Evolutionary conservation across 768 basidiomycete genomes (phyloP).

Genomic region (Phallus indusiatus): DNA sequence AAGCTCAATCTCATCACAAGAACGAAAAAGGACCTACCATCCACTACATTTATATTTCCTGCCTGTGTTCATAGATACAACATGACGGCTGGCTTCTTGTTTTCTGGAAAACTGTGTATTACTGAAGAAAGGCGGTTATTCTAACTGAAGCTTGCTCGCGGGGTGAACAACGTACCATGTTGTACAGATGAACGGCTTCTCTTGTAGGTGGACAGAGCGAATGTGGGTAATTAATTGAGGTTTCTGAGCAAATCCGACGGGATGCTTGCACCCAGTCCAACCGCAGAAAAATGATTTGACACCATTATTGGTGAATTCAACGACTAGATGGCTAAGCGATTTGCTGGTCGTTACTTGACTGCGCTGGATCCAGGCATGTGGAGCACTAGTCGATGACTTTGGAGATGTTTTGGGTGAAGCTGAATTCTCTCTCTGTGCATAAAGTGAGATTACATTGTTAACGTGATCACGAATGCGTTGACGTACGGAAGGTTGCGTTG

Average conservation of each 20-base stretch:
- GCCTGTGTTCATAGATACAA: constrained; percentile 6
- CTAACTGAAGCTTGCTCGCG: neutral
- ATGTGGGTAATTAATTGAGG: constrained; percentile 8
- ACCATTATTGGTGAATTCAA: constrained; percentile 4
- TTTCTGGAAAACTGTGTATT: constrained; percentile 6
- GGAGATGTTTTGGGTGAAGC: neutral
- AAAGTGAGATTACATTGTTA: neutral
- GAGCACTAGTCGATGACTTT: neutral
- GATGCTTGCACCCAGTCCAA: constrained; percentile 5
- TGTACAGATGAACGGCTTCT: constrained; percentile 7
- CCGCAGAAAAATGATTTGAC: constrained; percentile 9
- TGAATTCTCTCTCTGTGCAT: neutral
- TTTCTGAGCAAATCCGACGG: constrained; percentile 5
- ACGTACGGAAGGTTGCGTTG: neutral
- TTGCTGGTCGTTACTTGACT: constrained; percentile 5
- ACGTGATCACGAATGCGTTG: too few relatives aligned
- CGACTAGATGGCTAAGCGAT: constrained; percentile 5
- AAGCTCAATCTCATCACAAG: neutral
- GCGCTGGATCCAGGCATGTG: constrained; percentile 4
- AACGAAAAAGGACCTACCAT: neutral
- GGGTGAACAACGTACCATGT: neutral
- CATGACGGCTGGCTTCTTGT: constrained; percentile 8
- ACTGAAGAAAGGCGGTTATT: neutral
- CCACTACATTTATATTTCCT: constrained; percentile 9
- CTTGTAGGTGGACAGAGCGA: constrained; percentile 3